Evolutionary conservation across 2,329 filamentous ascomycete species (phyloP).

Genomic region (Nannizzia gypsea): DNA sequence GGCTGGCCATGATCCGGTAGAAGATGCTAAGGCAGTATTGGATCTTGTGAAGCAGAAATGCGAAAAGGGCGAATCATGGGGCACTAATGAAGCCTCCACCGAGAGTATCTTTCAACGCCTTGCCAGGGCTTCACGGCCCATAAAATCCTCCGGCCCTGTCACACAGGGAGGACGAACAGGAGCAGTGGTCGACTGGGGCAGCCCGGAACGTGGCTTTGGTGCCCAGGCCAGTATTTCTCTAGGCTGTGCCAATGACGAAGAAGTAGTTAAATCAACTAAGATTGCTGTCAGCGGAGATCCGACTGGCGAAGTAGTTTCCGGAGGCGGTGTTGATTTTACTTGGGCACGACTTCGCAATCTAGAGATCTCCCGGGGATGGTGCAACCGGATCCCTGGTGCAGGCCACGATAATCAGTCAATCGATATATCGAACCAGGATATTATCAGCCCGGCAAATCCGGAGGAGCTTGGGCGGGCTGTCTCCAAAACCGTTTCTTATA

Average conservation of each 20-base stretch:
- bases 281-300: constrained; percentile 40
- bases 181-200: constrained; percentile 78
- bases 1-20: constrained; percentile 77
- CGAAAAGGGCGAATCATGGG: constrained; percentile 81
- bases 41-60: constrained; percentile 93
- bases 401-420: constrained; percentile 32
- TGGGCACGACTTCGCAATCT: constrained; percentile 53
- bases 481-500: constrained; percentile 39
- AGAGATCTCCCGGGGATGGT: constrained; percentile 50
- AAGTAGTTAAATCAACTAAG: constrained; percentile 46
- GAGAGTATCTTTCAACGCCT: constrained; percentile 88
- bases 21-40: constrained; percentile 82
- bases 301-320: constrained; percentile 33
- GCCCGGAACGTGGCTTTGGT: constrained; percentile 53
- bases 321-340: constrained; percentile 48
- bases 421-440: constrained; percentile 19
- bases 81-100: constrained; percentile 60
- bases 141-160: constrained; percentile 19
- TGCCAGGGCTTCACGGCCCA: constrained; percentile 38
- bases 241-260: constrained; percentile 45
- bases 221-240: constrained; percentile 45
- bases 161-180: constrained; percentile 28
- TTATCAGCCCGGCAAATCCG: constrained; percentile 16
- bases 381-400: constrained; percentile 39
- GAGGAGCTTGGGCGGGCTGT: constrained; percentile 36